Percentiles rank a stretch among this genome's conserved stretches.
phyloP scores from a whole-genome alignment of 1,139 yeast species.

The Suhomyces panamericanus region DNA sequence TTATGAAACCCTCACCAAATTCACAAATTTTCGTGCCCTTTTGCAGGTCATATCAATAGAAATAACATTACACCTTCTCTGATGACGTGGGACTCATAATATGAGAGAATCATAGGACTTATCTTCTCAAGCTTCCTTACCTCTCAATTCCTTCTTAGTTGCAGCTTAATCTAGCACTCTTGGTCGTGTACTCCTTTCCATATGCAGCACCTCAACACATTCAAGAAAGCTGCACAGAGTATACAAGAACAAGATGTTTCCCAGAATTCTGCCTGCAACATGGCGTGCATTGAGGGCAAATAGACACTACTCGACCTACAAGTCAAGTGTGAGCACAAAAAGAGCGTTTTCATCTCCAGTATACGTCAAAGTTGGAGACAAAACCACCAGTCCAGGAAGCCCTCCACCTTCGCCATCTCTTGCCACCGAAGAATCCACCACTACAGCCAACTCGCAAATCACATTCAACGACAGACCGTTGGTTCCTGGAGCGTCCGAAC shows the following conservation, averaged over 20 bases:
- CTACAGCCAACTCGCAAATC: not conserved
- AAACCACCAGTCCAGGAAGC: not conserved
- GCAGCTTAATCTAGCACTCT: too few relatives aligned
- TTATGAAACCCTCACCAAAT: too few relatives aligned
- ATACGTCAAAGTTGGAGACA: conserved; percentile 9
- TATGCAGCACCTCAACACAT: too few relatives aligned
- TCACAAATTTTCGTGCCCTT: too few relatives aligned
- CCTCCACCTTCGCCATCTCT: not conserved
- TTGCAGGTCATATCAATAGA: too few relatives aligned
- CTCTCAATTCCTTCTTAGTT: too few relatives aligned
- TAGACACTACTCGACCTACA: conserved; percentile 4
- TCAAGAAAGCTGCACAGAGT: not conserved
- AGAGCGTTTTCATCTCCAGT: conserved; percentile 14
- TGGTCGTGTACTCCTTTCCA: too few relatives aligned
- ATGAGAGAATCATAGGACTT: too few relatives aligned
- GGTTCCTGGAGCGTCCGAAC: not conserved
- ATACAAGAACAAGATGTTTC: not conserved
- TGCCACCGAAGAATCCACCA: not conserved
- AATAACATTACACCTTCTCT: too few relatives aligned
- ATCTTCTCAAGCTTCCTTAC: too few relatives aligned
- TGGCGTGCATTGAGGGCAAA: not conserved
- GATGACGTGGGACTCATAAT: too few relatives aligned
- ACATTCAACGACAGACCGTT: conserved; percentile 27
- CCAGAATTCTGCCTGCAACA: not conserved
- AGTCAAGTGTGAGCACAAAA: conserved; percentile 1